These are phyloP conservation scores for Madurella mycetomatis DNA, from an alignment of 2,329 filamentous ascomycete species.

Conservation along the genomic window DNA sequence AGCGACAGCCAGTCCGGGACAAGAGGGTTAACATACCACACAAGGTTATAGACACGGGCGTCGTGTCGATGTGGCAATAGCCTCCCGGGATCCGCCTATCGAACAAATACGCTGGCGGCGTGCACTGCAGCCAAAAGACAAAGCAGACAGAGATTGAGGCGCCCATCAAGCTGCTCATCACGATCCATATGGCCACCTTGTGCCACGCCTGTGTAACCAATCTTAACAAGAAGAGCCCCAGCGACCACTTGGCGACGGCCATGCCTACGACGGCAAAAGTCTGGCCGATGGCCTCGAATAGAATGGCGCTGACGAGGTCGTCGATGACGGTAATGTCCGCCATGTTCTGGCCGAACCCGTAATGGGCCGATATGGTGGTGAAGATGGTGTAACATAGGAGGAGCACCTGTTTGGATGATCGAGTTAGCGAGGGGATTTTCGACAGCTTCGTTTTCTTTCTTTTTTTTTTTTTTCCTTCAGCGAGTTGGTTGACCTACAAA, in stretches of 20 bases:
- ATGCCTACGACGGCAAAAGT: constrained; percentile 37
- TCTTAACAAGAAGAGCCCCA: constrained; percentile 37
- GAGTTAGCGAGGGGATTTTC: background rate
- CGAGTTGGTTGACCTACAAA: constrained; percentile 20
- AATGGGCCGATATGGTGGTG: constrained; percentile 27
- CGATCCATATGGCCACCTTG: constrained; percentile 33
- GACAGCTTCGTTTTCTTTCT: too few relatives aligned
- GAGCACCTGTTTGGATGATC: constrained; percentile 21
- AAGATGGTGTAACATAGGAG: constrained; percentile 34
- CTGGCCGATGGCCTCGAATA: constrained; percentile 33
- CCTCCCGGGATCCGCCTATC: constrained; percentile 16
- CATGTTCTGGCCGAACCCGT: constrained; percentile 35
- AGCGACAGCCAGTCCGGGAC: background rate
- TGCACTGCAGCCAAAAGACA: constrained; percentile 23
- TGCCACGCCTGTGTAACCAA: constrained; percentile 34
- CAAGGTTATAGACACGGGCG: constrained; percentile 15
- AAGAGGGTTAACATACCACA: constrained; percentile 10
- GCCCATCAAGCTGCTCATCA: constrained; percentile 22
- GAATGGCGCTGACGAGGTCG: constrained; percentile 26
- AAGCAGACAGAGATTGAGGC: constrained; percentile 16
- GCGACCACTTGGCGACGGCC: constrained; percentile 36
- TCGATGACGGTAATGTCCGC: constrained; percentile 20
- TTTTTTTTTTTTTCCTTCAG: too few relatives aligned
- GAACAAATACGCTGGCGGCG: constrained; percentile 17
- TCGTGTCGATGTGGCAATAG: constrained; percentile 17